Evolutionary conservation across 1,284 basidiomycete genomes (phyloP), one percentile per base, ranked within the genome.

Genomic region (Apiotrichum brassicae): DNA sequence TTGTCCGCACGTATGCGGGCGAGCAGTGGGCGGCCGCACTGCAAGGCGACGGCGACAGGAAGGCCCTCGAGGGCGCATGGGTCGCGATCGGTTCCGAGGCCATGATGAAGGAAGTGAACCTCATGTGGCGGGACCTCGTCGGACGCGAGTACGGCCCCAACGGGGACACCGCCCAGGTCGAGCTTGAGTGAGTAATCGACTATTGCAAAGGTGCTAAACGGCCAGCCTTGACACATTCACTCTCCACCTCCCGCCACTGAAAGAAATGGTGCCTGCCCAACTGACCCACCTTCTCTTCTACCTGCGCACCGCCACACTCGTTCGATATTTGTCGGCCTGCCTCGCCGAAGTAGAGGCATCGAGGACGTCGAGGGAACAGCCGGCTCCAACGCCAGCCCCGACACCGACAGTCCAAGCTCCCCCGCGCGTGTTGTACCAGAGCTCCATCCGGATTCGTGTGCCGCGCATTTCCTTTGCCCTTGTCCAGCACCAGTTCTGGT

Each of bases 271-370:
- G 2, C 54, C 60, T 0, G n/a, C 43, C 8, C 65, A 69, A 34
- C 58, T 66, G 14, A 23, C 49, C 32, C 66, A 68, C 36, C 56
- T 71, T 11, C 41, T 63, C 2, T 45, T 60, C 2, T 71, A 71
- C 37, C 64, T 71, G 9, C 62, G 61, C 18, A 58, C 65, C 30
- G 64, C 62, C 11, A 30, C 60, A 4, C 58, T 71, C 22, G 41
- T 68, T 13, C 62, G 68, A 2, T 56, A 54, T 16, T 50, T 69
- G 12, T 54, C 56, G 22, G 30, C 40, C 14, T 26, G 19, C 23
- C 49, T 57, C 6, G 51, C 24, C 44, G 57, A 35, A 11, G 34
- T 32, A 3, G 47, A 48, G 22, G 8, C 23, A 7, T 26, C 53
- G 12, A n/a, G n/a, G n/a, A n/a, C n/a, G n/a, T n/a, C n/a, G n/a